These are phyloP conservation scores for Pythium vanterpoolii DNA, from an alignment of 352 stramenopile genomes.

Conservation along the genomic window DNA sequence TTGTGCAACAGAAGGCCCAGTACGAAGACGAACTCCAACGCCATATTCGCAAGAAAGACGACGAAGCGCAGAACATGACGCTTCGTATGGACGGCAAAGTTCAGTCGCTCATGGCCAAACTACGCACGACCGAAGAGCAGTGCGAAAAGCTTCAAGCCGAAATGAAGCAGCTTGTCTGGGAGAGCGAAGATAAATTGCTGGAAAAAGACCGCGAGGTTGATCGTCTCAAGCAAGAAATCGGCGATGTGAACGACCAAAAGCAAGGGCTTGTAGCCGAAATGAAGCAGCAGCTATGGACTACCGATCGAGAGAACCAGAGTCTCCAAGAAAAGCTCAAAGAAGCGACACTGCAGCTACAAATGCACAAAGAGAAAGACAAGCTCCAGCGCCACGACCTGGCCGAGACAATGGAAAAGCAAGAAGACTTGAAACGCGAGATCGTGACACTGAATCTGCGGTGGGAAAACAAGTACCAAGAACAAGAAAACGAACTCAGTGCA, in stretches of 20 bases:
- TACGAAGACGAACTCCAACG: conserved; percentile 67
- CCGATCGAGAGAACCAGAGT: conserved; percentile 37
- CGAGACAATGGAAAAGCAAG: conserved; percentile 51
- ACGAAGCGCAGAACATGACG: conserved; percentile 13
- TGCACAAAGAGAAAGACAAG: conserved; percentile 66
- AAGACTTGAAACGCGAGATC: conserved; percentile 62
- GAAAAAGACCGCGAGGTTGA: conserved; percentile 66
- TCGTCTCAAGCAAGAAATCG: conserved; percentile 35
- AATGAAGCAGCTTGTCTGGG: conserved; percentile 60
- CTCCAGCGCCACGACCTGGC: conserved; percentile 48
- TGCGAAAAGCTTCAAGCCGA: conserved; percentile 45
- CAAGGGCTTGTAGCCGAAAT: conserved; percentile 35
- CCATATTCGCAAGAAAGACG: conserved; percentile 43
- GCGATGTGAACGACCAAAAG: conserved; percentile 60
- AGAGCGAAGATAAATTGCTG: conserved; percentile 51
- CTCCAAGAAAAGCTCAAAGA: conserved; percentile 56
- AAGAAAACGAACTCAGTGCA: conserved; percentile 48
- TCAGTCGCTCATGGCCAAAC: conserved; percentile 36
- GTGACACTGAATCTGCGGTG: conserved; percentile 59
- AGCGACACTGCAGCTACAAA: conserved; percentile 34
- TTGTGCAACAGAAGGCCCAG: conserved; percentile 80
- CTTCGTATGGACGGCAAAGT: conserved; percentile 38
- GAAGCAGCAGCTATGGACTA: conserved; percentile 51
- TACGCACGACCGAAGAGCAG: conserved; percentile 52
- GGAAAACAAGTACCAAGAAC: conserved; percentile 66